Conservation (phyloP, 192 early-diverging fungal species). For the Pecoramyces ruminantium region DNA sequence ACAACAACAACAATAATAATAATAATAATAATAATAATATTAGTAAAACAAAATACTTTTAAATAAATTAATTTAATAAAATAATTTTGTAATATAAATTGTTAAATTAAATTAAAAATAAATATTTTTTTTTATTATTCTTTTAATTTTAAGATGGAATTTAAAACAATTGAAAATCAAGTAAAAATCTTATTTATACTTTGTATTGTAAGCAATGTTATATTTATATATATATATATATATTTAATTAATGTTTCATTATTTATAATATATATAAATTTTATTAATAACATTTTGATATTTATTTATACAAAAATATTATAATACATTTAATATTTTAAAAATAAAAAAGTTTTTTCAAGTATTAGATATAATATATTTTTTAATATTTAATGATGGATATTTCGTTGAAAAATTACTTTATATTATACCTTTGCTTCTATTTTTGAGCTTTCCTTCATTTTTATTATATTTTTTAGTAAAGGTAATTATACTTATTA, state of each 20-base stretch:
- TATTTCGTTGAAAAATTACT: not conserved
- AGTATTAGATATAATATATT: not conserved
- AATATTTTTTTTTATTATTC: too few species aligned
- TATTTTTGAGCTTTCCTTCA: not conserved
- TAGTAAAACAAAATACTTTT: too few species aligned
- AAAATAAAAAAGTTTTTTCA: not conserved
- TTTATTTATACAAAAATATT: not conserved
- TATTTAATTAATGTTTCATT: too few species aligned
- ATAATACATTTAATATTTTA: too few species aligned
- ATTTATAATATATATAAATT: too few species aligned
- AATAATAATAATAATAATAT: too few species aligned
- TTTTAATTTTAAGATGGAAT: not conserved
- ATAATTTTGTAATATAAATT: too few species aligned
- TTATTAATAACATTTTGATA: not conserved
- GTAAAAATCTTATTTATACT: not conserved
- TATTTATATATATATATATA: too few species aligned
- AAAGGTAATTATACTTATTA: not conserved
- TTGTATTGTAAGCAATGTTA: not conserved
- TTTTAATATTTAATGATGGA: not conserved
- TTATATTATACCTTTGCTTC: not conserved
- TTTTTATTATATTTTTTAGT: not conserved
- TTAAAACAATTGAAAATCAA: not conserved
- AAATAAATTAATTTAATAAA: too few species aligned
- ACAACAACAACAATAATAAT: too few species aligned
- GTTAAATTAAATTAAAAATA: too few species aligned